These are phyloP conservation scores for Cicer arietinum DNA, from an alignment of 306 rosid species.

Conservation along the genomic window DNA sequence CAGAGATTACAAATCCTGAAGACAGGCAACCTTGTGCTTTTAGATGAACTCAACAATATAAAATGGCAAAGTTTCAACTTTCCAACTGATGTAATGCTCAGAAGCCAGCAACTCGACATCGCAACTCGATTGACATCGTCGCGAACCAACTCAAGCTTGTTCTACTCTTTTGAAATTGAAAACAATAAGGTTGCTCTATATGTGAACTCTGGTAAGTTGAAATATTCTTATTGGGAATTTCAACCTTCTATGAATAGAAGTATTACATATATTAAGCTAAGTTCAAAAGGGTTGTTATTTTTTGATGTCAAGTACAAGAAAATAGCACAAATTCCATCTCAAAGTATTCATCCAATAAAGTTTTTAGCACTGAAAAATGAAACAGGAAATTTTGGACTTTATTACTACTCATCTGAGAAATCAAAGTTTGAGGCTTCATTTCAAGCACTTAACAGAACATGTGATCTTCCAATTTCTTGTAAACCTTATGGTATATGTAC, in stretches of 20 bases:
- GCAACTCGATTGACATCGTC: constrained; percentile 76
- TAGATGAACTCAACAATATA: constrained; percentile 55
- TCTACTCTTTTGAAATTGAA: constrained; percentile 80
- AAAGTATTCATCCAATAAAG: constrained; percentile 52
- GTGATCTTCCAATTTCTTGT: constrained; percentile 91
- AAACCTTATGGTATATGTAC: constrained; percentile 83
- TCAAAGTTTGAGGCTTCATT: constrained; percentile 71
- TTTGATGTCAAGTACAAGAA: constrained; percentile 66
- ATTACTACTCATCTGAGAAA: constrained; percentile 62
- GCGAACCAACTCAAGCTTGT: constrained; percentile 56
- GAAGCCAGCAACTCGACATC: constrained; percentile 83
- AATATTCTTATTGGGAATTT: constrained; percentile 90
- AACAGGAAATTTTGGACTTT: constrained; percentile 85
- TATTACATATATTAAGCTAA: constrained; percentile 63
- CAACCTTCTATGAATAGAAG: constrained; percentile 72
- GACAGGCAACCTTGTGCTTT: constrained; percentile 77
- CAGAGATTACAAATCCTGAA: constrained; percentile 66
- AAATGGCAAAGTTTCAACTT: constrained; percentile 99
- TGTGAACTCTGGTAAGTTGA: constrained; percentile 59
- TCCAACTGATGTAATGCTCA: constrained; percentile 82
- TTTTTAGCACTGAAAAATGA: constrained; percentile 76
- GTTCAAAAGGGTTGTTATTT: constrained; percentile 63
- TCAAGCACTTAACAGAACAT: constrained; percentile 78
- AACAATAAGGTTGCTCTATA: constrained; percentile 62
- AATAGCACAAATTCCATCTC: constrained; percentile 71